These are phyloP conservation scores for Rhodosporidiobolus odoratus DNA, from an alignment of 768 basidiomycete genomes.

Conservation along the genomic window DNA sequence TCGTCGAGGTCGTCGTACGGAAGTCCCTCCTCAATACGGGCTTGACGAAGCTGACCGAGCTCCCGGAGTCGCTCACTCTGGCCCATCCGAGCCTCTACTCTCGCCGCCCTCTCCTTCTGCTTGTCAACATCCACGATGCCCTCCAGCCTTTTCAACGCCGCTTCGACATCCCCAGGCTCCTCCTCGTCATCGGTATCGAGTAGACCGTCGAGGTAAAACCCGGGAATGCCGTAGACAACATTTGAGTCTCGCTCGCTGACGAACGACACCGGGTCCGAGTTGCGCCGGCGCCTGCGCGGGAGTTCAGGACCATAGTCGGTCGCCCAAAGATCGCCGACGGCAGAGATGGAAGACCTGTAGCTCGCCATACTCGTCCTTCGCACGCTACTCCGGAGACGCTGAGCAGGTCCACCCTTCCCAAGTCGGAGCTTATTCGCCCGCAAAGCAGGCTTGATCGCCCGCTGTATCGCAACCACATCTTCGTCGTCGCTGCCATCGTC, in stretches of 20 bases:
- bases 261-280: no score
- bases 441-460: conserved; percentile 39
- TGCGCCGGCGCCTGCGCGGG: no score
- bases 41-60: background rate
- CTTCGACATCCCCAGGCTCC: conserved; percentile 67
- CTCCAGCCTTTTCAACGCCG: conserved; percentile 71
- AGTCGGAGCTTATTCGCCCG: conserved; percentile 34
- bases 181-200: conserved; percentile 59
- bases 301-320: no score
- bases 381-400: background rate
- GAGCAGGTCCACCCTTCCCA: background rate
- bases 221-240: conserved; percentile 60
- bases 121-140: conserved; percentile 73
- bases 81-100: conserved; percentile 40
- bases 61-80: conserved; percentile 26
- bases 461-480: conserved; percentile 30
- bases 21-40: background rate
- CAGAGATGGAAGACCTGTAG: conserved; percentile 28
- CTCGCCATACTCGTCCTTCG: background rate
- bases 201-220: conserved; percentile 47
- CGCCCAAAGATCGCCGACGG: no score
- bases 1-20: background rate
- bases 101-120: conserved; percentile 46
- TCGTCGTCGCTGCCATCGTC: conserved; percentile 39
- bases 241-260: no score